These are phyloP conservation scores for Ogataea pilisensis DNA, from an alignment of 805 yeast species.

Conservation along the genomic window DNA sequence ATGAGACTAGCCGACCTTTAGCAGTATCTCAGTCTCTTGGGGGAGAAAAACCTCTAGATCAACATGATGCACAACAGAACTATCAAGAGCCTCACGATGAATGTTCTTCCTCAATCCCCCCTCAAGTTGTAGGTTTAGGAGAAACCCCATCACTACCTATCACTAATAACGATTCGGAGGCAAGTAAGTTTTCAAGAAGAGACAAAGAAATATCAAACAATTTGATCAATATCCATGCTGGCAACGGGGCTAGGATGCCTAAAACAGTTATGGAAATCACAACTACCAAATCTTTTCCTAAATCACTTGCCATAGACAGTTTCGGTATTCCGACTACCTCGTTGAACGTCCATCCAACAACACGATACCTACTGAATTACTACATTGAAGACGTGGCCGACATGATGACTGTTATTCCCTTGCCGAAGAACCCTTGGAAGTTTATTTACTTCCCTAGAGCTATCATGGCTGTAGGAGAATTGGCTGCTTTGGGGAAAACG, in stretches of 20 bases:
- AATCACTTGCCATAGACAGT: constrained; percentile 37
- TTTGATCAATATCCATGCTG: constrained; percentile 29
- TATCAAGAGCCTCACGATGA: constrained; percentile 36
- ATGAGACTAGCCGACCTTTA: neutral
- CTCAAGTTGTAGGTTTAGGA: neutral
- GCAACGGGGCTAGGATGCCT: constrained; percentile 43
- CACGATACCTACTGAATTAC: constrained; percentile 67
- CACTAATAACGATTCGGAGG: neutral
- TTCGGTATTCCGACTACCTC: constrained; percentile 57
- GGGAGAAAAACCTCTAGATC: neutral
- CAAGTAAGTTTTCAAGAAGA: constrained; percentile 1
- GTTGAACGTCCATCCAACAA: constrained; percentile 60
- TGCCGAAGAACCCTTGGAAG: constrained; percentile 83
- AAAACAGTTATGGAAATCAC: constrained; percentile 49
- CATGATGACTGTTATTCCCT: constrained; percentile 58
- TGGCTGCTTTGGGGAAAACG: constrained; percentile 68
- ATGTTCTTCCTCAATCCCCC: too few relatives aligned
- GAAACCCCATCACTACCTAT: constrained; percentile 10
- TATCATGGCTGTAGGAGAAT: constrained; percentile 74
- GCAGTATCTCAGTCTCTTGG: neutral
- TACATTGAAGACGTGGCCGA: constrained; percentile 77
- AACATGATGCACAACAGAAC: constrained; percentile 10
- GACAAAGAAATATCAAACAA: constrained; percentile 26
- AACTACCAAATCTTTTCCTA: constrained; percentile 39
- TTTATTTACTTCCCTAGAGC: constrained; percentile 84